Evolutionary conservation across 2,329 filamentous ascomycete species (phyloP), one percentile per base, ranked within the genome.

Genomic region (Penicillium concentricum): DNA sequence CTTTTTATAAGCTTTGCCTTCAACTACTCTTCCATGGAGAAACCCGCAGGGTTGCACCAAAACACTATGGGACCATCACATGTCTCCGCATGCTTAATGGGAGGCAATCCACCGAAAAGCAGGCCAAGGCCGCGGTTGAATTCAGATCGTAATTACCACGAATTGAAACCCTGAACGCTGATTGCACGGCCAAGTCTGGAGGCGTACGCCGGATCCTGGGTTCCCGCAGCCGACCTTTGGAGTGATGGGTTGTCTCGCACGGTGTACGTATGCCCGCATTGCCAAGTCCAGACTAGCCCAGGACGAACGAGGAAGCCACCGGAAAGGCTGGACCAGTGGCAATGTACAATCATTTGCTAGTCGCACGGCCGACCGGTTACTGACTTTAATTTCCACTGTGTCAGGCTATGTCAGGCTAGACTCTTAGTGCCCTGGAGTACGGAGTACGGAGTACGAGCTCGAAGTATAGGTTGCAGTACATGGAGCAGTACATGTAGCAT

Each of bases 1-100:
- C 58, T 59, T 67, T 20, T 67, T 67, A 65, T 65, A 67, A 59
- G 59, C 61, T 64, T 61, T 49, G 35, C n/a, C n/a, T n/a, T n/a
- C n/a, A n/a, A n/a, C n/a, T n/a, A n/a, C n/a, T n/a, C 20, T 24
- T 16, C 26, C 28, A 20, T 45, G 28, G 18, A 39, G 24, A 16
- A n/a, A 43, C 43, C 28, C 52, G 20, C 57, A 54, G 51, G 46
- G 61, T 63, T 41, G 50, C 46, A 63, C 59, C 16, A 52, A 44
- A 37, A 28, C 35, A 26, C 51, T 30, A 35, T 32, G 30, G 46
- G 28, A 39, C 44, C 54, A 59, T 63, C 56, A 58, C 56, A 63
- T 62, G 56, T 59, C 41, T 50, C 43, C 32, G 46, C 48, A 53
- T 51, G 51, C 55, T 51, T 54, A 48, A 48, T 54, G 22, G 26